These are phyloP conservation scores for Solanum neorickii DNA, from an alignment of 257 asterid genomes.

Conservation along the genomic window DNA sequence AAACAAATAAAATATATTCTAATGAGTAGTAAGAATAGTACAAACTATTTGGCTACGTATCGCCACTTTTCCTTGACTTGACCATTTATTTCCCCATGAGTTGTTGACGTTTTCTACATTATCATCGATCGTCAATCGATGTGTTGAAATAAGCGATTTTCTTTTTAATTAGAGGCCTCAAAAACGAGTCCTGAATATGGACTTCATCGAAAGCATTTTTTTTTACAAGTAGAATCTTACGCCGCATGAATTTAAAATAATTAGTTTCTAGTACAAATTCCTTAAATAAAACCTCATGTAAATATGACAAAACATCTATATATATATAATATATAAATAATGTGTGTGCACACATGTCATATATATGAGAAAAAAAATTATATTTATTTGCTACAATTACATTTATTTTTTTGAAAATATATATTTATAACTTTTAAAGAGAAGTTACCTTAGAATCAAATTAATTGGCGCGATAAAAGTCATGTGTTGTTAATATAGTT, in stretches of 20 bases:
- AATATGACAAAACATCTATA: no score
- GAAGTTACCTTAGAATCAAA: not conserved
- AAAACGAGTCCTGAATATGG: not conserved
- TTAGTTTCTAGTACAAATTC: no score
- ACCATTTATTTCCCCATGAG: not conserved
- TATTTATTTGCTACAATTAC: no score
- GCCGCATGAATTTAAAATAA: no score
- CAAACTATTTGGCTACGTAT: not conserved
- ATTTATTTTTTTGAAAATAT: not conserved
- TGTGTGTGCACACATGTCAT: no score
- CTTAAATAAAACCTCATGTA: no score
- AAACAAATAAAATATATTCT: not conserved
- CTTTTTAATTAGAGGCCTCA: no score
- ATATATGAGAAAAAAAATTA: no score
- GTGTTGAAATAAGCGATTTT: fast-evolving
- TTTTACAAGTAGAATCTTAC: no score
- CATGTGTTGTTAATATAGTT: not conserved
- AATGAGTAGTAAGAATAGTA: not conserved
- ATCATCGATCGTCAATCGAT: not conserved
- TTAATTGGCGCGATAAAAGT: not conserved
- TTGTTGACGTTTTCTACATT: not conserved
- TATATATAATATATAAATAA: no score
- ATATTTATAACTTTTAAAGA: not conserved
- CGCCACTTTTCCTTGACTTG: not conserved
- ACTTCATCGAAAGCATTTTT: fast-evolving